These are phyloP conservation scores for Hygrocybe coccinea DNA, from an alignment of 768 basidiomycete species.

Conservation along the genomic window DNA sequence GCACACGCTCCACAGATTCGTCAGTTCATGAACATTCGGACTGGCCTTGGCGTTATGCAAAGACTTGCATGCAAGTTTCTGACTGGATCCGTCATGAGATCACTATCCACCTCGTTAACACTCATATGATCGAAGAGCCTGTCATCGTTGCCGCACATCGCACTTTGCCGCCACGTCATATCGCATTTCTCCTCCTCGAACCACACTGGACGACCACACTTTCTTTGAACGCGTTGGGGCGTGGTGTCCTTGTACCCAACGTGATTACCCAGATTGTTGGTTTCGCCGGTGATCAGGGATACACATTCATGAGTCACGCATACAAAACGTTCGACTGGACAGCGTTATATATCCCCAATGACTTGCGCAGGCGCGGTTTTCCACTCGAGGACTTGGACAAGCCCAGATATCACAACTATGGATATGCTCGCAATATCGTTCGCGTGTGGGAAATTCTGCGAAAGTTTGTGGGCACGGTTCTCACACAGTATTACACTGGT, in stretches of 20 bases:
- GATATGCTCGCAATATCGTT: constrained; percentile 23
- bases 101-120: constrained; percentile 25
- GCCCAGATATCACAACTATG: constrained; percentile 28
- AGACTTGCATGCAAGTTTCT: constrained; percentile 26
- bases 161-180: constrained; percentile 18
- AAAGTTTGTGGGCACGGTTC: constrained; percentile 20
- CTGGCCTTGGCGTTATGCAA: constrained; percentile 34
- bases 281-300: constrained; percentile 16
- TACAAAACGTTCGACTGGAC: constrained; percentile 26
- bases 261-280: constrained; percentile 20
- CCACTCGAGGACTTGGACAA: constrained; percentile 22
- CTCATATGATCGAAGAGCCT: constrained; percentile 30
- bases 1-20: constrained; percentile 9
- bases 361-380: constrained; percentile 28
- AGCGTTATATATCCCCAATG: constrained; percentile 24
- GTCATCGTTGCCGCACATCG: constrained; percentile 30
- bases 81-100: constrained; percentile 31
- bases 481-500: constrained; percentile 14
- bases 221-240: constrained; percentile 26
- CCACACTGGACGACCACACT: constrained; percentile 30
- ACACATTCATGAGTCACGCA: constrained; percentile 17
- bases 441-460: constrained; percentile 26
- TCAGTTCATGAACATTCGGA: constrained; percentile 16
- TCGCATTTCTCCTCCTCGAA: constrained; percentile 25
- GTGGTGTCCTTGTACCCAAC: constrained; percentile 23